Percentiles rank a stretch among this genome's conserved stretches.
Conservation (phyloP, 2,329 filamentous ascomycete species). For the Fusarium continuum region DNA sequence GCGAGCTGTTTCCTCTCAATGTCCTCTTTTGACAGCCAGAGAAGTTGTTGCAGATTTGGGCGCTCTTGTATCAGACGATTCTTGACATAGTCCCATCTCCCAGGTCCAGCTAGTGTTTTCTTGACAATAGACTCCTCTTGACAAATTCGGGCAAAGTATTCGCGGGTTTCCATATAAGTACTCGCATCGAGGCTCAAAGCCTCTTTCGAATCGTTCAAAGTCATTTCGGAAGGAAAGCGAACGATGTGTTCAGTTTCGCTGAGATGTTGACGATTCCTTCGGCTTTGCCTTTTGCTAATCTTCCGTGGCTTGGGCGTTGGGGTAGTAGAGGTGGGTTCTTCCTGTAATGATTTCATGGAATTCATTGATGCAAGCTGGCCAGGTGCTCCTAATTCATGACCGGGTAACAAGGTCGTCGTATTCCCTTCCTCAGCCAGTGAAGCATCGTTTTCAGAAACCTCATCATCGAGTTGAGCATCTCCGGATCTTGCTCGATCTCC, state of each 20-base stretch:
- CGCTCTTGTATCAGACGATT: conserved; percentile 71
- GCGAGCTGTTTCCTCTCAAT: conserved; percentile 72
- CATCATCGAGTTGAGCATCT: conserved; percentile 16
- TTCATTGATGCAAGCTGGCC: not conserved
- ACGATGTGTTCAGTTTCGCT: conserved; percentile 75
- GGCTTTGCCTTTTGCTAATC: conserved; percentile 61
- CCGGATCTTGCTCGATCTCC: conserved; percentile 59
- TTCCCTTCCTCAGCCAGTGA: conserved; percentile 9
- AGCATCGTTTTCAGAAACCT: conserved; percentile 9
- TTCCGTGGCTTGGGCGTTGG: not conserved
- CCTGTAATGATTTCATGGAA: not conserved
- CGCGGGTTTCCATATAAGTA: conserved; percentile 71
- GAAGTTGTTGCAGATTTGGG: conserved; percentile 68
- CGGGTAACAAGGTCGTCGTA: conserved; percentile 3
- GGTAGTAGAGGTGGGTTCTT: not conserved
- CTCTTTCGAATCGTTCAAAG: conserved; percentile 79
- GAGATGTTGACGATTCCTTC: conserved; percentile 73
- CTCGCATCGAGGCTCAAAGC: conserved; percentile 71
- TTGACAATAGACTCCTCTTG: conserved; percentile 73
- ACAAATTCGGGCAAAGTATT: conserved; percentile 76
- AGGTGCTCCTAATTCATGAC: not conserved
- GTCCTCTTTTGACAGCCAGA: conserved; percentile 66
- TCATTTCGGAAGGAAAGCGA: conserved; percentile 84
- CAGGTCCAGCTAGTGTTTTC: conserved; percentile 78
- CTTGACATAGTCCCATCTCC: conserved; percentile 78